These are phyloP conservation scores for Drosera spatulata DNA, from an alignment of 179 eudicot species.

Conservation along the genomic window DNA sequence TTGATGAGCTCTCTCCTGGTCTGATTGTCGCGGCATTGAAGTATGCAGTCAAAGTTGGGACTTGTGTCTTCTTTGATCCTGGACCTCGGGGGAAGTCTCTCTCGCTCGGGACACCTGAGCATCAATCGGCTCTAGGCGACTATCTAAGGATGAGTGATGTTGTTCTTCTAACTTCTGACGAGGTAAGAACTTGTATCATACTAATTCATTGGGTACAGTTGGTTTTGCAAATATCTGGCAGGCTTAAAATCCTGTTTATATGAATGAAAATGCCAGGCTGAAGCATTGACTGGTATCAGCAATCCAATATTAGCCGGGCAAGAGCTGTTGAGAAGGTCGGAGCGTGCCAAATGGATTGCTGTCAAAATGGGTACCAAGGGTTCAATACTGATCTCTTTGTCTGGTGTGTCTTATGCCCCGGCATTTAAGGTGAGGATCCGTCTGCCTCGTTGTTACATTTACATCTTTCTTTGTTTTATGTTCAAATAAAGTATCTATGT, in stretches of 20 bases:
- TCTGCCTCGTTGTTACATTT: too few relatives aligned
- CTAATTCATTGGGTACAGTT: too few relatives aligned
- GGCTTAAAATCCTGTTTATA: too few relatives aligned
- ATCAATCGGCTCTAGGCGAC: constrained; percentile 53
- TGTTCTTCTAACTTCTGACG: constrained; percentile 86
- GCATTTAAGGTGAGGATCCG: constrained; percentile 28
- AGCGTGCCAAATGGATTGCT: constrained; percentile 70
- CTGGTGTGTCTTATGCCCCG: constrained; percentile 69
- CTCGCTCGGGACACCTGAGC: constrained; percentile 60
- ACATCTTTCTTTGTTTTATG: too few relatives aligned
- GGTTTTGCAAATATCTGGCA: neutral
- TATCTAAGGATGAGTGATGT: constrained; percentile 81
- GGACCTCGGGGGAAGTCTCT: constrained; percentile 83
- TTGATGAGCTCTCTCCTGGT: constrained; percentile 77
- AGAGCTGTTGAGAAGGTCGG: constrained; percentile 60
- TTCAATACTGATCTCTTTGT: constrained; percentile 49
- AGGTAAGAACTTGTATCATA: constrained; percentile 28
- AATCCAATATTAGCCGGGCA: constrained; percentile 81
- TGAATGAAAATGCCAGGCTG: constrained; percentile 38
- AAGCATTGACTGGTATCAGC: constrained; percentile 68
- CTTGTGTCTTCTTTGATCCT: constrained; percentile 91
- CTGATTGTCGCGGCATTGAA: constrained; percentile 57
- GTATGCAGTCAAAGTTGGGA: constrained; percentile 81
- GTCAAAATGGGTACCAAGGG: constrained; percentile 91
- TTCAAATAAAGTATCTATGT: too few relatives aligned